phyloP scores from a whole-genome alignment of 495 filamentous ascomycete genomes.

The Trichoderma orchidacearum region DNA sequence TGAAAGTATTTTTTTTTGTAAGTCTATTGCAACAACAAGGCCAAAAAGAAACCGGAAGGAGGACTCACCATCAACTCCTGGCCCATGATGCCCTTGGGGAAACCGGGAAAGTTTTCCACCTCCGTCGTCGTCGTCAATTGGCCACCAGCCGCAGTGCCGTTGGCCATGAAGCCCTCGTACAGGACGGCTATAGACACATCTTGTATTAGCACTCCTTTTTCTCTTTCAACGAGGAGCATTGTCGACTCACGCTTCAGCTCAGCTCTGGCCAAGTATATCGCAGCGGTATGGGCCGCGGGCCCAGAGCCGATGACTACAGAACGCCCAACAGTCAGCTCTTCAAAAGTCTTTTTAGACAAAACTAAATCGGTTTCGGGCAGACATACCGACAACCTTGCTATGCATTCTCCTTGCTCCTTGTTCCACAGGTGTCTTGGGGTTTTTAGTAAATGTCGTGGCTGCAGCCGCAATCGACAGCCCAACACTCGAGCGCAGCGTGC shows the following conservation, averaged over 20 bases:
- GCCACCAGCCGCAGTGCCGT: conserved; percentile 89
- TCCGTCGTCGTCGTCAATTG: conserved; percentile 97
- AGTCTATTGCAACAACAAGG: too few species aligned
- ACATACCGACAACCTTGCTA: conserved; percentile 66
- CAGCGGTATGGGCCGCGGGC: conserved; percentile 93
- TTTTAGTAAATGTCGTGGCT: conserved; percentile 50
- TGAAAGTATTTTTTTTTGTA: too few species aligned
- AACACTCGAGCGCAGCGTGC: conserved; percentile 42
- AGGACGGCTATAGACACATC: conserved; percentile 50
- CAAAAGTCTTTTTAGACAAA: conserved; percentile 1
- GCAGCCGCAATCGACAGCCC: conserved; percentile 47
- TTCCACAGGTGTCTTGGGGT: conserved; percentile 35
- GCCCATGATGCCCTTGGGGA: conserved; percentile 77
- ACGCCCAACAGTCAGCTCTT: conserved; percentile 10
- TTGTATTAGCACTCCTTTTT: conserved; percentile 3
- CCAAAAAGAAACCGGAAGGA: not conserved
- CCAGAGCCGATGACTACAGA: conserved; percentile 68
- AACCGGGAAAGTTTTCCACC: conserved; percentile 95
- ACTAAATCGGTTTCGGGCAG: not conserved
- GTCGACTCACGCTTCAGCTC: conserved; percentile 54
- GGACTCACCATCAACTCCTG: conserved; percentile 60
- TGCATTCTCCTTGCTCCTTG: conserved; percentile 52
- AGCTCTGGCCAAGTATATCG: conserved; percentile 87
- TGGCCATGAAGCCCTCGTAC: conserved; percentile 96
- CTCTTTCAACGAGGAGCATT: not conserved